Evolutionary conservation across 2,329 filamentous ascomycete species (phyloP).

Genomic region (Colletotrichum cuscutae): DNA sequence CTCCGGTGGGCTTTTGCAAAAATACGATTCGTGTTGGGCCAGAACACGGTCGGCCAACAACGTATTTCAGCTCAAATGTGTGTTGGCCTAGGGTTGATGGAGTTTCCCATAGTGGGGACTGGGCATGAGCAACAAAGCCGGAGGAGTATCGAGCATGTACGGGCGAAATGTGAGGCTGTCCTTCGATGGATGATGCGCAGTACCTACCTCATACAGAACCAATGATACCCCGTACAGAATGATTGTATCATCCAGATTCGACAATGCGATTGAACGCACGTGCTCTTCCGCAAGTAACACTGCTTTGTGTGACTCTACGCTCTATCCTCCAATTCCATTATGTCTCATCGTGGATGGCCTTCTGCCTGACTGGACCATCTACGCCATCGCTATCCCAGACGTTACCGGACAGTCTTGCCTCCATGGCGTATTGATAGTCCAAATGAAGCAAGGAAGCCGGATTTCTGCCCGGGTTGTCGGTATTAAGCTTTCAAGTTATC

Average conservation of each 20-base stretch:
- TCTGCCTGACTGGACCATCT: not conserved
- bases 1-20: not conserved
- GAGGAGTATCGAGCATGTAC: too few relatives aligned
- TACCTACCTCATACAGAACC: too few relatives aligned
- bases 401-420: not conserved
- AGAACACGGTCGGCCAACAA: not conserved
- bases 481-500: not conserved
- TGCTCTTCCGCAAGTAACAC: not conserved
- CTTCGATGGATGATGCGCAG: too few relatives aligned
- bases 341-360: not conserved
- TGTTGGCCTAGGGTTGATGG: not conserved
- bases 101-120: not conserved
- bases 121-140: too few relatives aligned
- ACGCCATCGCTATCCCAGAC: accelerated
- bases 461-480: not conserved
- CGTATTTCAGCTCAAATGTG: not conserved
- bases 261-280: too few relatives aligned
- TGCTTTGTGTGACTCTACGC: not conserved
- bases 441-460: not conserved
- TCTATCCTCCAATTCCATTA: not conserved
- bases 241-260: too few relatives aligned
- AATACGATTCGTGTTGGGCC: not conserved
- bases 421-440: not conserved
- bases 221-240: too few relatives aligned
- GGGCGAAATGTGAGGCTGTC: too few relatives aligned